phyloP scores from a whole-genome alignment of 768 basidiomycete species.

The Pleurotus platypus region DNA sequence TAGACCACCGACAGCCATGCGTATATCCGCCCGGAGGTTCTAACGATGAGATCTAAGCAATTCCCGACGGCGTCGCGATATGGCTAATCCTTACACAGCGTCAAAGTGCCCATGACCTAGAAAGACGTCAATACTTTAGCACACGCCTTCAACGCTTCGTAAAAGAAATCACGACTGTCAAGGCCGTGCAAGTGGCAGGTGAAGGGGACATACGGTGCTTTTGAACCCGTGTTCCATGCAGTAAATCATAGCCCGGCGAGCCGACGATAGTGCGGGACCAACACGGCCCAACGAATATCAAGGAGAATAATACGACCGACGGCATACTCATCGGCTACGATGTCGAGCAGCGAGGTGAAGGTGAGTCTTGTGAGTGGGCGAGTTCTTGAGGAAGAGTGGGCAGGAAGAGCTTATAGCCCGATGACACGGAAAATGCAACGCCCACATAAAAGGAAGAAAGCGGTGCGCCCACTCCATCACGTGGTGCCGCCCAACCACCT shows the following conservation, averaged over 20 bases:
- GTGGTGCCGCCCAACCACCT: slow-evolving; percentile 2
- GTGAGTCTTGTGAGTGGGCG: background rate
- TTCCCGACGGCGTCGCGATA: slow-evolving; percentile 7
- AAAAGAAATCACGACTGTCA: background rate
- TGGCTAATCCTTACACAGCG: background rate
- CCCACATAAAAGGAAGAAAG: slow-evolving; percentile 6
- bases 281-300: background rate
- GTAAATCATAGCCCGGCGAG: background rate
- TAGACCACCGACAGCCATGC: no score
- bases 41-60: slow-evolving; percentile 6
- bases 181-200: slow-evolving; percentile 1
- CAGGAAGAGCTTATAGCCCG: slow-evolving; percentile 4
- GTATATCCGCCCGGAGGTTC: background rate
- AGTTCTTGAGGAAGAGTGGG: background rate
- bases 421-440: slow-evolving; percentile 6
- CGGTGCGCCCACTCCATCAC: slow-evolving; percentile 5
- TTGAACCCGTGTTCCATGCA: background rate
- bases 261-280: background rate
- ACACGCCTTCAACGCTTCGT: background rate
- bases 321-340: background rate
- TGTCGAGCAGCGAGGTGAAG: background rate
- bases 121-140: background rate
- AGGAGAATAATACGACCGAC: background rate
- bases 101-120: background rate
- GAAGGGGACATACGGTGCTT: background rate